These are phyloP conservation scores for Amylostereum chailletii DNA, from an alignment of 1,284 basidiomycete species.

Conservation along the genomic window DNA sequence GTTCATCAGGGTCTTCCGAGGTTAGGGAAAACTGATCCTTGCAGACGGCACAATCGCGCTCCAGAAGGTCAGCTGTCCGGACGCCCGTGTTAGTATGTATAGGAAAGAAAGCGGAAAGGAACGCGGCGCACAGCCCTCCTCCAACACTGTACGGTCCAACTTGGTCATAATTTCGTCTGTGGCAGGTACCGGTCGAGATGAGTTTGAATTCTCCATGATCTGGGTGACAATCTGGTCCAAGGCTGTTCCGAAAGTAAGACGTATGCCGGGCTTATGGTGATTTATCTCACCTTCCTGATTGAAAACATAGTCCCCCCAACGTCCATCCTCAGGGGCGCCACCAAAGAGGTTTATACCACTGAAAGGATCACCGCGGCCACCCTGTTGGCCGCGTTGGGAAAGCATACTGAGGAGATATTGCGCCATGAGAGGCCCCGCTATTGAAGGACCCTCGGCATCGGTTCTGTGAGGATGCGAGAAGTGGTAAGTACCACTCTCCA, in stretches of 20 bases:
- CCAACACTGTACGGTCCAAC: slow-evolving; percentile 53
- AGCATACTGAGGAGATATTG: slow-evolving; percentile 64
- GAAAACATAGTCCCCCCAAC: slow-evolving; percentile 77
- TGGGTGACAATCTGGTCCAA: slow-evolving; percentile 73
- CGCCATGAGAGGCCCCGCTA: slow-evolving; percentile 55
- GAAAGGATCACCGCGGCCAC: slow-evolving; percentile 28
- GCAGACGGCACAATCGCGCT: slow-evolving; percentile 71
- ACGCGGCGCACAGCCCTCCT: slow-evolving; percentile 44
- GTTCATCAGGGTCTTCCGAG: slow-evolving; percentile 64
- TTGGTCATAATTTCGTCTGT: slow-evolving; percentile 61
- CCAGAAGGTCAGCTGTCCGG: slow-evolving; percentile 39
- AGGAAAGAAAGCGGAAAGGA: no score
- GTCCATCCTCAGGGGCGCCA: slow-evolving; percentile 33
- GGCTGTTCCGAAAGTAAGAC: slow-evolving; percentile 31
- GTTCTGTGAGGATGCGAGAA: neutral
- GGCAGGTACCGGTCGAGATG: slow-evolving; percentile 62
- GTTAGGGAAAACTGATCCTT: slow-evolving; percentile 66
- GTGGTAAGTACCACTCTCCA: neutral
- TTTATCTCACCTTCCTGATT: slow-evolving; percentile 62
- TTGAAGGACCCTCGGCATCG: slow-evolving; percentile 19
- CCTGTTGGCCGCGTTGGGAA: slow-evolving; percentile 22
- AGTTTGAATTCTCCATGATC: slow-evolving; percentile 65
- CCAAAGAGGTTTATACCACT: slow-evolving; percentile 26
- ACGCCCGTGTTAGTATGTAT: no score
- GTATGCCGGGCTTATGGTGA: neutral